phyloP scores from a whole-genome alignment of 306 rosid genomes.

The Cajanus cajan region DNA sequence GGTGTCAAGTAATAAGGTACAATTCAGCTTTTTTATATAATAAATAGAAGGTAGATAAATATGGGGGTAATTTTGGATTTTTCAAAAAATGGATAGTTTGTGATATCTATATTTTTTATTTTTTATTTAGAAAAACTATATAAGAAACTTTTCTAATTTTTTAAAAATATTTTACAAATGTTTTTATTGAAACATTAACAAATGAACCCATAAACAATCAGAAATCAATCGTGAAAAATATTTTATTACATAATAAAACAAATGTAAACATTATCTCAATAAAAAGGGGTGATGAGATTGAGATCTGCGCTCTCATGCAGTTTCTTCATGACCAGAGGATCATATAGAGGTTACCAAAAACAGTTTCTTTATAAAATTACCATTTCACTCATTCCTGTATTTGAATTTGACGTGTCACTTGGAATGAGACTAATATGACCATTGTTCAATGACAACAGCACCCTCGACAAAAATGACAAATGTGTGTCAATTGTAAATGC shows the following conservation, averaged over 20 bases:
- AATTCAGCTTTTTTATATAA: too few relatives aligned
- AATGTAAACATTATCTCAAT: background rate
- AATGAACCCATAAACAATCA: background rate
- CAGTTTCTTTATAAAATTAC: background rate
- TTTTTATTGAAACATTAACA: background rate
- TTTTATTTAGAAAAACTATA: background rate
- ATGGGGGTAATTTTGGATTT: background rate
- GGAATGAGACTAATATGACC: background rate
- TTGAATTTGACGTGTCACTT: background rate
- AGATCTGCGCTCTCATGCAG: background rate
- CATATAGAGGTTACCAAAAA: background rate
- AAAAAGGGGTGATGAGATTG: background rate
- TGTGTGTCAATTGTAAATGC: background rate
- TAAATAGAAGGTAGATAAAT: too few relatives aligned
- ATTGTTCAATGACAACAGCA: background rate
- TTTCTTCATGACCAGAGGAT: background rate
- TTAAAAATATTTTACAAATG: too few relatives aligned
- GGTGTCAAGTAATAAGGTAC: too few relatives aligned
- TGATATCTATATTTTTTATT: too few relatives aligned
- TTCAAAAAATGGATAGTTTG: too few relatives aligned
- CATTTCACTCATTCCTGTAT: background rate
- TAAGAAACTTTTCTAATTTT: background rate
- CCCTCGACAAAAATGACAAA: too few relatives aligned
- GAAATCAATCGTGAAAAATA: background rate
- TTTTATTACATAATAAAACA: background rate